A percentile compares a stretch with the other conserved stretches of the same genome.
Conservation (phyloP, 768 basidiomycete species). For the Collybia nuda region DNA sequence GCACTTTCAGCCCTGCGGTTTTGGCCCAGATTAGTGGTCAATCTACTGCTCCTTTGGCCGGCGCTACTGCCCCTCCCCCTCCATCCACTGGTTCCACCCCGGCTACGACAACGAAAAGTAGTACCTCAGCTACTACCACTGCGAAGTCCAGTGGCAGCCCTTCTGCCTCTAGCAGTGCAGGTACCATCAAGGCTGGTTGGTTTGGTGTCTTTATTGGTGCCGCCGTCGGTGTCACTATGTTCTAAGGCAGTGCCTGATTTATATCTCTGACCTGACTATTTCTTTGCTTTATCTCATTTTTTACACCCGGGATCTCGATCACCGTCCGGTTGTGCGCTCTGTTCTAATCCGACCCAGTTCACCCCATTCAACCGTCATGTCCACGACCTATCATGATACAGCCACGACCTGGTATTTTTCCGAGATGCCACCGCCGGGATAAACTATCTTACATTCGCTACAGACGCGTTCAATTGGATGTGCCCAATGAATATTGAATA, state of each 20-base stretch:
- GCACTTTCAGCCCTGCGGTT: conserved; percentile 57
- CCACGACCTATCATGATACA: conserved; percentile 7
- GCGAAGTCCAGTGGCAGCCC: conserved; percentile 13
- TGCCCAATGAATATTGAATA: background rate
- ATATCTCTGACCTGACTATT: background rate
- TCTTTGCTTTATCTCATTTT: conserved; percentile 1
- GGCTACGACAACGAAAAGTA: conserved; percentile 13
- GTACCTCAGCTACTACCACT: conserved; percentile 12
- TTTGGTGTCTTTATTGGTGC: conserved; percentile 32
- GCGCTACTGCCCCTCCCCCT: conserved; percentile 26
- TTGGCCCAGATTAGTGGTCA: conserved; percentile 62
- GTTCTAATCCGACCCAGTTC: conserved; percentile 12
- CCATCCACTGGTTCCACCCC: conserved; percentile 16
- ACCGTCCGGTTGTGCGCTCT: conserved; percentile 1
- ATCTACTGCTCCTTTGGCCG: conserved; percentile 55
- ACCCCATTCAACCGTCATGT: conserved; percentile 5
- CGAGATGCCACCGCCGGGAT: conserved; percentile 9
- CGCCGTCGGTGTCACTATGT: conserved; percentile 33
- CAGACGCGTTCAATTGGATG: conserved; percentile 6
- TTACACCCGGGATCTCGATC: background rate
- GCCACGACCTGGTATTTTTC: conserved; percentile 7
- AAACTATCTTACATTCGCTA: conserved; percentile 16
- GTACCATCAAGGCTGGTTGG: conserved; percentile 28
- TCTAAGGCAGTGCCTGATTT: conserved; percentile 23
- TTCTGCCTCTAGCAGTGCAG: conserved; percentile 20